These are phyloP conservation scores for Aspergillus eucalypticola DNA, from an alignment of 2,329 filamentous ascomycete species.

Conservation along the genomic window DNA sequence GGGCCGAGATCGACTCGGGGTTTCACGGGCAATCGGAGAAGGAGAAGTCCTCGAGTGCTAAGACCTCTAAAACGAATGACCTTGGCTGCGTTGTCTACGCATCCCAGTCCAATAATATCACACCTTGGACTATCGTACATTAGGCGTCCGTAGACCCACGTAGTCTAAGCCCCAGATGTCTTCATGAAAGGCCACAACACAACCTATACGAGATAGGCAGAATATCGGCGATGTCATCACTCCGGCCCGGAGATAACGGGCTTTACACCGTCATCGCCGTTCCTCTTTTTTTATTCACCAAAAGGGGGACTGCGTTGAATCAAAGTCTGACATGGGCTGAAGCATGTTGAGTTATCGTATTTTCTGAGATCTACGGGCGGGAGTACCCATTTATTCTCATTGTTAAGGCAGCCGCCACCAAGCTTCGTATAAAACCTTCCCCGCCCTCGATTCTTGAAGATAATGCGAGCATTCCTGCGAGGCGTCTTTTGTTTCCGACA, in stretches of 20 bases:
- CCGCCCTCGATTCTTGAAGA: neutral
- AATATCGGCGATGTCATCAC: neutral
- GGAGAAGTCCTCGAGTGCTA: too few relatives aligned
- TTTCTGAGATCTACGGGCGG: neutral
- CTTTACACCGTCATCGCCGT: constrained; percentile 5
- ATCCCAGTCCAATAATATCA: neutral
- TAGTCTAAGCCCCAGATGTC: too few relatives aligned
- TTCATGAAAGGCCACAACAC: neutral
- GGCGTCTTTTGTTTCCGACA: constrained; percentile 25
- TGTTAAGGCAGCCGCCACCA: neutral
- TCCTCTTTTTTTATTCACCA: neutral
- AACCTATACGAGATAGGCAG: neutral
- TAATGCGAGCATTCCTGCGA: constrained; percentile 18
- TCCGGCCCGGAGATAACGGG: constrained; percentile 27
- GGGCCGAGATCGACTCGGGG: constrained; percentile 24
- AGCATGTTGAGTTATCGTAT: neutral
- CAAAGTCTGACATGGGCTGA: neutral
- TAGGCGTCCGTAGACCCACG: neutral
- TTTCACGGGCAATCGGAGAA: too few relatives aligned
- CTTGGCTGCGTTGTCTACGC: neutral
- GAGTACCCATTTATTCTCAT: neutral
- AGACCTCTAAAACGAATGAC: neutral
- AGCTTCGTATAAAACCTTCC: neutral
- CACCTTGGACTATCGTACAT: neutral
- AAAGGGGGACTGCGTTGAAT: too few relatives aligned